Evolutionary conservation across 2,329 filamentous ascomycete genomes (phyloP), one percentile per base, ranked within the genome.

Genomic region (Escovopsis weberi): DNA sequence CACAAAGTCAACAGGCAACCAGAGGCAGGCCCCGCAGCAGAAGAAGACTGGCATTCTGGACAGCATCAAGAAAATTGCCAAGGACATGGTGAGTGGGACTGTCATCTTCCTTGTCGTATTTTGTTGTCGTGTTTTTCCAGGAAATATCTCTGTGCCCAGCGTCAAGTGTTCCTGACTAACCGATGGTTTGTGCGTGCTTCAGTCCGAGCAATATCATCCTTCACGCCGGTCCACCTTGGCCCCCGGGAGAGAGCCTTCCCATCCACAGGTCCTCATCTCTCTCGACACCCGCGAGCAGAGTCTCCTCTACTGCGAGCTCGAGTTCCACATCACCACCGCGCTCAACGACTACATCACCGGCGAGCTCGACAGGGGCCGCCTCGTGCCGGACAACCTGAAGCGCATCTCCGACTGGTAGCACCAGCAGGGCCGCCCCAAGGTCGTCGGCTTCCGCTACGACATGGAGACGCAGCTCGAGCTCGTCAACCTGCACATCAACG

Each of bases 381-480:
- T 78, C 5, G 61, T 70, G 6, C 59, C 66, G 0, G 64, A 67
- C 48, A 70, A 72, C 51, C 64, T 72, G 45, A 69, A 70, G 49
- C 67, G 64, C 45, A 56, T 75, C 7, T 63, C 66, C 2, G 70
- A 76, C 40, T 55, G 51, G 5, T 78, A 73, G 74, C 57, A 61
- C 23, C 60, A 65, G 37, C 66, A 68, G 47, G 73, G 73, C 34
- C 70, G 70, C 0, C 71, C 73, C 6, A 66, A 63, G 43, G 72
- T 78, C 8, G 56, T 73, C 19, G 69, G 70, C 11, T 78, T 76
- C 54, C 69, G 72, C 15, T 78, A 74, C 53, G 73, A 78, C 46
- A 55, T 77, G 2, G 73, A 77, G 58, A 76, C 73, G 1, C 74
- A 78, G 56, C 52, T 78, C n/a, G 70, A 74, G 10, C 64, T 78